Evolutionary conservation across 129 eudicot species (phyloP).

Genomic region (Silybum marianum): DNA sequence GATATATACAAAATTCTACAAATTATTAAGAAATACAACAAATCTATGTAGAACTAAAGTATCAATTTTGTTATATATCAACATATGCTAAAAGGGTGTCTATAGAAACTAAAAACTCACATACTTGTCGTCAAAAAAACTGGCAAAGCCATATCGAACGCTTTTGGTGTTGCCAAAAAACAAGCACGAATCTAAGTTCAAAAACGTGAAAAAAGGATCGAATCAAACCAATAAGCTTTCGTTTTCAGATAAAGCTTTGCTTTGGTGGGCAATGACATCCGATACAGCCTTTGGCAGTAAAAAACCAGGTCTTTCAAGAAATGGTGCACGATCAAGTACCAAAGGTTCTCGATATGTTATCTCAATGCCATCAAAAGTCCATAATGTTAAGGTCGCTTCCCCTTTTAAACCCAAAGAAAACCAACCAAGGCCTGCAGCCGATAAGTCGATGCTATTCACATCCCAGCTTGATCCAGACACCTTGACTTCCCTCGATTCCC

Average conservation of each 20-base stretch:
- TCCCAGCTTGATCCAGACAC: conserved; percentile 97
- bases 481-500: conserved; percentile 70
- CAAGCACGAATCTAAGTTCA: conserved; percentile 4
- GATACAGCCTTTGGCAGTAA: conserved; percentile 92
- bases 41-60: background rate
- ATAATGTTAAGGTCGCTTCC: too few species aligned
- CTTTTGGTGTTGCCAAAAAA: conserved; percentile 27
- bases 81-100: background rate
- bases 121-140: background rate
- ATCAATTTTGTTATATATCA: background rate
- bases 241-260: conserved; percentile 36
- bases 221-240: background rate
- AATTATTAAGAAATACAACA: conserved; percentile 1
- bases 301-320: conserved; percentile 71
- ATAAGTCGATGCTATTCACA: too few species aligned
- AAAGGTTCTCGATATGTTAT: conserved; percentile 88
- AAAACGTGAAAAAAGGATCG: background rate
- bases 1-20: background rate
- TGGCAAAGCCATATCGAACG: background rate
- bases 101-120: conserved; percentile 12
- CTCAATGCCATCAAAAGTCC: conserved; percentile 42
- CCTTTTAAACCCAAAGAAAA: conserved; percentile 58
- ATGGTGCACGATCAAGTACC: conserved; percentile 75
- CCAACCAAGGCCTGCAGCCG: conserved; percentile 75
- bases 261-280: conserved; percentile 42